A percentile compares a stretch with the other conserved stretches of the same genome.
These are phyloP conservation scores for Ophiosphaerella narmari DNA, from an alignment of 2,329 filamentous ascomycete species.

Conservation along the genomic window DNA sequence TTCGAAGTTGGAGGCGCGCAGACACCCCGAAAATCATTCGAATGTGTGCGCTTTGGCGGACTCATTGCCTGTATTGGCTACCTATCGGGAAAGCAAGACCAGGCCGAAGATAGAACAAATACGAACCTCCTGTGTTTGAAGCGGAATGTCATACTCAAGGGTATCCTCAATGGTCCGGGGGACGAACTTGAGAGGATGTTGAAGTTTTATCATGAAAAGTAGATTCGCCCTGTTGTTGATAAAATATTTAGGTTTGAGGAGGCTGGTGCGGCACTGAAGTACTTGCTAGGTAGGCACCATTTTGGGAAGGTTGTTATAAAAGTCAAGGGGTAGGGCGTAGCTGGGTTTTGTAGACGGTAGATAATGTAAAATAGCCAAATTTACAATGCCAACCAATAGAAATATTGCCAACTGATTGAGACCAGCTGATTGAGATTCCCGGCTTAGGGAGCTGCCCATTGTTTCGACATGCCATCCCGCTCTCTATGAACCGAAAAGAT, in stretches of 20 bases:
- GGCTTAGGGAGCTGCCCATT: too few relatives aligned
- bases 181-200: conserved; percentile 56
- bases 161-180: conserved; percentile 66
- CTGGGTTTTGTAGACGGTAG: too few relatives aligned
- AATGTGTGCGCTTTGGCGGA: conserved; percentile 49
- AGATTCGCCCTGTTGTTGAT: conserved; percentile 50
- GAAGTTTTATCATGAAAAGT: conserved; percentile 48
- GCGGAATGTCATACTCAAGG: conserved; percentile 59
- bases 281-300: conserved; percentile 41
- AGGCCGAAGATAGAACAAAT: conserved; percentile 59
- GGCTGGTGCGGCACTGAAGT: conserved; percentile 33
- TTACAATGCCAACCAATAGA: too few relatives aligned
- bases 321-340: conserved; percentile 26
- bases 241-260: conserved; percentile 46
- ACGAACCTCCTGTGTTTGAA: conserved; percentile 62
- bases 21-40: conserved; percentile 54
- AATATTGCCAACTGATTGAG: too few relatives aligned
- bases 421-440: too few relatives aligned
- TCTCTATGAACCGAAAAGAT: too few relatives aligned
- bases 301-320: conserved; percentile 48
- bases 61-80: conserved; percentile 51
- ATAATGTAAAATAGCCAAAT: too few relatives aligned
- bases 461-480: too few relatives aligned
- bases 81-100: conserved; percentile 60
- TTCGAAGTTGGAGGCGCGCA: conserved; percentile 58